Evolutionary conservation across 2,329 filamentous ascomycete genomes (phyloP).

Genomic region (Ceratocystis smalleyi): DNA sequence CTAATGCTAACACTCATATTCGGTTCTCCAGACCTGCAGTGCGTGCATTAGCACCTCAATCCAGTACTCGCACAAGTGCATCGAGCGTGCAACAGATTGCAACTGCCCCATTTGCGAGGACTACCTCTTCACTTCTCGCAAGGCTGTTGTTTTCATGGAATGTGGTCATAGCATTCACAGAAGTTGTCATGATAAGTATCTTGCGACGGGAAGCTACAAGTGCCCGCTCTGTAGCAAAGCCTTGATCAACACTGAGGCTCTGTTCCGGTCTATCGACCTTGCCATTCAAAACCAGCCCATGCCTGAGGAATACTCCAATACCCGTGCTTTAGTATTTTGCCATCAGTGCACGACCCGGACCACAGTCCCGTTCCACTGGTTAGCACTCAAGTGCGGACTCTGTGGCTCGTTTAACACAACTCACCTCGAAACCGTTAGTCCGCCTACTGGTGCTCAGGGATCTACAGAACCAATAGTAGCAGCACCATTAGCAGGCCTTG

Average conservation of each 20-base stretch:
- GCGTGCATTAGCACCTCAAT: constrained; percentile 87
- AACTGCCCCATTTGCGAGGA: constrained; percentile 95
- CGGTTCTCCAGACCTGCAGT: constrained; percentile 53
- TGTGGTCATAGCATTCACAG: constrained; percentile 95
- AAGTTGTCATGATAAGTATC: constrained; percentile 69
- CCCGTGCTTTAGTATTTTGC: constrained; percentile 70
- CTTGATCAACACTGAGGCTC: constrained; percentile 91
- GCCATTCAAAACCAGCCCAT: constrained; percentile 83
- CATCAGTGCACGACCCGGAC: constrained; percentile 89
- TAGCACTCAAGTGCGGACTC: constrained; percentile 74
- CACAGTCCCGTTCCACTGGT: constrained; percentile 80
- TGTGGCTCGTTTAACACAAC: constrained; percentile 57
- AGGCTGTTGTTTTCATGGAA: constrained; percentile 79
- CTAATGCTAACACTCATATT: constrained; percentile 16
- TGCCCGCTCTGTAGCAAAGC: constrained; percentile 95
- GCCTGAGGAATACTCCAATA: constrained; percentile 67
- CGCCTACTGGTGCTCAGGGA: background rate
- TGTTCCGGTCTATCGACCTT: constrained; percentile 80
- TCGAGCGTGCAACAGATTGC: constrained; percentile 85
- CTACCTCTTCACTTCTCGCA: constrained; percentile 85
- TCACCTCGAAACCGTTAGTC: constrained; percentile 14
- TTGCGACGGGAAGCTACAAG: constrained; percentile 75
- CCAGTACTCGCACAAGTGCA: constrained; percentile 74
- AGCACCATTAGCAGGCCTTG: background rate
- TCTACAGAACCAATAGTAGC: background rate